These are phyloP conservation scores for Auricularia sp. DNA, from an alignment of 768 basidiomycete species.

Conservation along the genomic window DNA sequence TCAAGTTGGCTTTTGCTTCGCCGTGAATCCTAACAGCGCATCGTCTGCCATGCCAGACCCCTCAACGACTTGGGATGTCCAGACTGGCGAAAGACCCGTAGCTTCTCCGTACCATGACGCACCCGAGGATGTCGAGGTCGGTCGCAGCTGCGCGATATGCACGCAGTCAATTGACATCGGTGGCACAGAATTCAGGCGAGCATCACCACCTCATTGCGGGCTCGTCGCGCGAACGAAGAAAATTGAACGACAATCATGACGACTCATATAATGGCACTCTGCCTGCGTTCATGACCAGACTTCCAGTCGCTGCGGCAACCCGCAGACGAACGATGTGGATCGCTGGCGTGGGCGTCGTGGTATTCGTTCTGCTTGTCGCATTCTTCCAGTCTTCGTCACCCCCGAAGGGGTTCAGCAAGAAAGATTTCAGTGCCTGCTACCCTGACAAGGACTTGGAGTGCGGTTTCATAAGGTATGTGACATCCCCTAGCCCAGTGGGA, in stretches of 20 bases:
- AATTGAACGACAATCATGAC: not conserved
- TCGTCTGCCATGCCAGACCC: too few relatives aligned
- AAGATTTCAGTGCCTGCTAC: not conserved
- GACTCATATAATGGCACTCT: not conserved
- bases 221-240: not conserved
- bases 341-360: not conserved
- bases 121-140: not conserved
- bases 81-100: too few relatives aligned
- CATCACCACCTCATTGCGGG: not conserved
- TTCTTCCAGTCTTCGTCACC: not conserved
- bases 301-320: not conserved
- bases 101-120: too few relatives aligned
- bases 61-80: too few relatives aligned
- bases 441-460: not conserved
- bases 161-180: too few relatives aligned
- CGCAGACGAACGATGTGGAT: not conserved
- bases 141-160: not conserved
- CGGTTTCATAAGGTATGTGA: not conserved
- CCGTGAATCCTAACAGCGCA: too few relatives aligned
- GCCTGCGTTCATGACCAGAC: not conserved
- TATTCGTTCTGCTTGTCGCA: not conserved
- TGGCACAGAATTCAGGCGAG: not conserved
- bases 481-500: not conserved
- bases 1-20: too few relatives aligned
- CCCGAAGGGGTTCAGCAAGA: not conserved